Conservation (phyloP, 331 rosid genomes). For the Arachis monticola region DNA sequence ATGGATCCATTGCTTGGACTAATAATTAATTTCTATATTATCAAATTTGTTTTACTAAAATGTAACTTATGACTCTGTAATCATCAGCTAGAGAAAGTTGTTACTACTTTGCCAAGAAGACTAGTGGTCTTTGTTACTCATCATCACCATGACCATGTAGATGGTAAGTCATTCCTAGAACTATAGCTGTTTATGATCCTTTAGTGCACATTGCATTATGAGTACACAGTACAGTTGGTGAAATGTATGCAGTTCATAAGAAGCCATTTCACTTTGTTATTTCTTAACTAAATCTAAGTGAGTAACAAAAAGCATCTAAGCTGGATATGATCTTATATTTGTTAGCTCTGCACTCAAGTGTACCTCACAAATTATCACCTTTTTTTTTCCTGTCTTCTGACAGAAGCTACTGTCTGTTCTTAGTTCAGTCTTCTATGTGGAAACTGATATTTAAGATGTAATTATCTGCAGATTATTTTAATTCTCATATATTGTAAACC, state of each 20-base stretch:
- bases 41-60: conserved; percentile 21
- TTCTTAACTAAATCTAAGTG: conserved; percentile 11
- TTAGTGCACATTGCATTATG: conserved; percentile 24
- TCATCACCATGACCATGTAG: conserved; percentile 86
- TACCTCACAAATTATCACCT: conserved; percentile 11
- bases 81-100: conserved; percentile 73
- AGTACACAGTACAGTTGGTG: conserved; percentile 13
- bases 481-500: conserved; percentile 19
- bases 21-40: conserved; percentile 16
- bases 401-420: conserved; percentile 30
- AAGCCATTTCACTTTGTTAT: conserved; percentile 20
- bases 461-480: background rate
- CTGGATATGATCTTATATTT: conserved; percentile 17
- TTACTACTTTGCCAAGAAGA: conserved; percentile 74
- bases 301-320: conserved; percentile 23
- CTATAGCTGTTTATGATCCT: background rate
- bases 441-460: conserved; percentile 9
- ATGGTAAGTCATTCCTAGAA: conserved; percentile 59
- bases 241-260: conserved; percentile 28
- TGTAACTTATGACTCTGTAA: conserved; percentile 31
- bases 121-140: conserved; percentile 84
- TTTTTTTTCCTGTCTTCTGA: conserved; percentile 28
- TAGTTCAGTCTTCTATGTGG: background rate
- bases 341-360: conserved; percentile 32
- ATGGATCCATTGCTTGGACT: background rate